Conservation (phyloP, 495 filamentous ascomycete genomes). For the Trichoderma virens region DNA sequence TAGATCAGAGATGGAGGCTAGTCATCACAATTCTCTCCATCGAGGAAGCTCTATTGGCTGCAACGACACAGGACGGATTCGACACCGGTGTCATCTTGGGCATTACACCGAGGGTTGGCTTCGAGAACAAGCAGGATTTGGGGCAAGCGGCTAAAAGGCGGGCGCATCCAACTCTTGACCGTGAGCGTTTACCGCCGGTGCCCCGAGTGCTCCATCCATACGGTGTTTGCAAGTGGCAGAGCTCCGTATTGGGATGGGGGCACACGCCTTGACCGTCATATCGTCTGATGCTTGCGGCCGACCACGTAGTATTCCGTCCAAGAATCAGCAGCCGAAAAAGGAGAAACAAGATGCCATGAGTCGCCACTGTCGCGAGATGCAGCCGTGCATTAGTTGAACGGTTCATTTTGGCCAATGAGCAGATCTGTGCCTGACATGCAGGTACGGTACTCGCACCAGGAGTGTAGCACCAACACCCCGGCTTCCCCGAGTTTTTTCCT, state of each 20-base stretch:
- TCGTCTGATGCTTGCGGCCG: neutral
- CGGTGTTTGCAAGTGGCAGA: no score
- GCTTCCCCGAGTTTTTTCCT: neutral
- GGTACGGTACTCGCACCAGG: neutral
- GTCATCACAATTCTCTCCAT: neutral
- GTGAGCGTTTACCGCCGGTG: no score
- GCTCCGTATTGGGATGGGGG: neutral
- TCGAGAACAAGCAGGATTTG: neutral
- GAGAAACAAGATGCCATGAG: neutral
- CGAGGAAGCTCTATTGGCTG: neutral
- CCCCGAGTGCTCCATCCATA: no score
- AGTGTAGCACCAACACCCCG: neutral
- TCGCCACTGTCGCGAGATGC: conserved; percentile 5
- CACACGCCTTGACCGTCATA: neutral
- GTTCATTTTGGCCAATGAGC: neutral
- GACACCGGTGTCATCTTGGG: neutral
- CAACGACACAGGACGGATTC: neutral
- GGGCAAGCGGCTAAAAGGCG: neutral
- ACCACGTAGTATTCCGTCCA: neutral
- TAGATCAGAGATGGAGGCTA: conserved; percentile 7
- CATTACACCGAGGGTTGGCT: neutral
- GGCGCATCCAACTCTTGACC: no score
- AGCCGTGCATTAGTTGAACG: neutral
- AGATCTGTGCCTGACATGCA: neutral
- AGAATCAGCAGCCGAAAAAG: neutral